Percentiles rank a stretch among this genome's conserved stretches.
These are phyloP conservation scores for Boletus insuetus DNA, from an alignment of 768 basidiomycete genomes.

Conservation along the genomic window DNA sequence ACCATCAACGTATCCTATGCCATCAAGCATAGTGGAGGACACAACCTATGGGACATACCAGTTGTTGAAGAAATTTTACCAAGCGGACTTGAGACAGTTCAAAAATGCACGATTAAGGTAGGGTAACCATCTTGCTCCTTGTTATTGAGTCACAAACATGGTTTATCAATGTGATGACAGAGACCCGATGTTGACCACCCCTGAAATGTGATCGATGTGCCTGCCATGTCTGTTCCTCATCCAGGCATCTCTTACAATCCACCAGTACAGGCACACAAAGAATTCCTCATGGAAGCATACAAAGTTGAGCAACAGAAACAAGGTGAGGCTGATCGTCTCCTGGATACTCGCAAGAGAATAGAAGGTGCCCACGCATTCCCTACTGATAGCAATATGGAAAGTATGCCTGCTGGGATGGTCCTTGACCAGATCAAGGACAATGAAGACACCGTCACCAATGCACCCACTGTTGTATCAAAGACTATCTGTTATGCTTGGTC, in stretches of 20 bases:
- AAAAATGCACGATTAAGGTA: slow-evolving; percentile 54
- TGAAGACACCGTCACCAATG: slow-evolving; percentile 34
- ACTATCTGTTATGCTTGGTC: too few species aligned
- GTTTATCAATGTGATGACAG: slow-evolving; percentile 30
- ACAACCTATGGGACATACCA: slow-evolving; percentile 57
- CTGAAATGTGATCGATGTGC: slow-evolving; percentile 53
- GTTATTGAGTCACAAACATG: too few species aligned
- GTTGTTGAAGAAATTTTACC: slow-evolving; percentile 38
- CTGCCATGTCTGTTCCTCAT: slow-evolving; percentile 70
- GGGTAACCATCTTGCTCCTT: neutral
- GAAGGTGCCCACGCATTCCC: slow-evolving; percentile 42
- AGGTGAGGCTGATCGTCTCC: slow-evolving; percentile 50
- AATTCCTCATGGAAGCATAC: slow-evolving; percentile 65
- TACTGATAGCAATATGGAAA: slow-evolving; percentile 30
- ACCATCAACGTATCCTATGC: slow-evolving; percentile 64
- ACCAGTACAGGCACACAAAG: slow-evolving; percentile 64
- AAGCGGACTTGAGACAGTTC: slow-evolving; percentile 38
- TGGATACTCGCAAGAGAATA: slow-evolving; percentile 54
- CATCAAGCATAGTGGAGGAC: slow-evolving; percentile 62
- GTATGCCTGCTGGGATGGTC: slow-evolving; percentile 62
- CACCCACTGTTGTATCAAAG: slow-evolving; percentile 36
- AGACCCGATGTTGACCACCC: slow-evolving; percentile 47
- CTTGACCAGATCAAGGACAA: slow-evolving; percentile 46
- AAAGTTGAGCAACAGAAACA: slow-evolving; percentile 60
- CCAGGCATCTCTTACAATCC: slow-evolving; percentile 91